Percentiles rank a stretch among this genome's conserved stretches.
Evolutionary conservation across 2,329 filamentous ascomycete genomes (phyloP).

Genomic region (Pseudocercospora musae): DNA sequence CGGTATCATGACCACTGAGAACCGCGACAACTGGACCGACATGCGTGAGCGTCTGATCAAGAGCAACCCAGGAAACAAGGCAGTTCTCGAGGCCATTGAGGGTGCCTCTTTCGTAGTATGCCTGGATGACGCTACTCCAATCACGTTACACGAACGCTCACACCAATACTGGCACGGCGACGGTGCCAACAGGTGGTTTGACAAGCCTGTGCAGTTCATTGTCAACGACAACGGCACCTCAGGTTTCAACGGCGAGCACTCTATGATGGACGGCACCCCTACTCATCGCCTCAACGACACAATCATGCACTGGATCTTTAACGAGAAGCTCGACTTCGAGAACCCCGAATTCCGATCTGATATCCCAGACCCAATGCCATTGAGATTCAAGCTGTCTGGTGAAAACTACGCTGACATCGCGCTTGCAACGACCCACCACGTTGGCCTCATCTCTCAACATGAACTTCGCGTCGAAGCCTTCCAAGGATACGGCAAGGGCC

Average conservation of each 20-base stretch:
- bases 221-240: conserved; percentile 96
- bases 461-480: conserved; percentile 92
- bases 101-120: conserved; percentile 78
- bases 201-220: conserved; percentile 98
- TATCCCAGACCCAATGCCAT: conserved; percentile 72
- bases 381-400: conserved; percentile 75
- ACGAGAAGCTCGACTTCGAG: conserved; percentile 89
- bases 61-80: conserved; percentile 74
- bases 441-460: conserved; percentile 76
- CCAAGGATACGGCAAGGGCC: conserved; percentile 94
- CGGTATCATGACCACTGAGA: conserved; percentile 82
- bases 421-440: conserved; percentile 74
- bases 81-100: conserved; percentile 76
- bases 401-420: conserved; percentile 75
- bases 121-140: conserved; percentile 1
- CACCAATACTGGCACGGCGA: conserved; percentile 98
- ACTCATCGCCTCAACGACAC: conserved; percentile 97
- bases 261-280: conserved; percentile 99
- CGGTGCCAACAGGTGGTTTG: conserved; percentile 91
- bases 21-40: conserved; percentile 89
- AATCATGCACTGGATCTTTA: conserved; percentile 85
- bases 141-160: conserved; percentile 56
- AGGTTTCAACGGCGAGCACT: conserved; percentile 97
- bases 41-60: conserved; percentile 70
- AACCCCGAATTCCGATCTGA: conserved; percentile 73